These are phyloP conservation scores for Calonectria leucothoes DNA, from an alignment of 2,329 filamentous ascomycete species.

Conservation along the genomic window DNA sequence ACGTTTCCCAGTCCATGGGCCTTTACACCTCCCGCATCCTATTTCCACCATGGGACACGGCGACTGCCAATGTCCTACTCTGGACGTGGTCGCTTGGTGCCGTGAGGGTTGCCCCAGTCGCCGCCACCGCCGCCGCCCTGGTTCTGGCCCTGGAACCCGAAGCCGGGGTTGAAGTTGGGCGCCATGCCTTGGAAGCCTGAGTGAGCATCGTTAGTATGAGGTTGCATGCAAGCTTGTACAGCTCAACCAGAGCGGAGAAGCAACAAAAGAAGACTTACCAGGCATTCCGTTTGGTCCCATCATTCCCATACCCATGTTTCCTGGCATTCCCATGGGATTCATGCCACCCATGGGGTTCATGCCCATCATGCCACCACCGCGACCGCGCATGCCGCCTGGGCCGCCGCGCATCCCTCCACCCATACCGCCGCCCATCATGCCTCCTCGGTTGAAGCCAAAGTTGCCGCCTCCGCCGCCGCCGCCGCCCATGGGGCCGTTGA, in stretches of 20 bases:
- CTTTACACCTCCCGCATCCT: neutral
- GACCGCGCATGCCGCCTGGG: constrained; percentile 60
- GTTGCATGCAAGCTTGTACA: no score
- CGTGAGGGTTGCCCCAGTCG: constrained; percentile 84
- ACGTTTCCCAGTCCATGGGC: neutral
- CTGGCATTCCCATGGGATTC: constrained; percentile 67
- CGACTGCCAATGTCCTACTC: constrained; percentile 58
- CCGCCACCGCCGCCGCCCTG: constrained; percentile 62
- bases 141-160: constrained; percentile 67
- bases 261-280: constrained; percentile 43
- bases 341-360: constrained; percentile 60
- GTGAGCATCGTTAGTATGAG: constrained; percentile 42
- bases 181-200: constrained; percentile 76
- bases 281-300: constrained; percentile 63
- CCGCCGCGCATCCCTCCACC: constrained; percentile 58
- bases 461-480: constrained; percentile 52
- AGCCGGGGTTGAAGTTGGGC: constrained; percentile 78
- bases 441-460: constrained; percentile 61
- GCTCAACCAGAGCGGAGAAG: neutral
- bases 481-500: constrained; percentile 63
- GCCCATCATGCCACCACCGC: constrained; percentile 64
- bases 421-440: constrained; percentile 58
- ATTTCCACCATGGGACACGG: neutral
- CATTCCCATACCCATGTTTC: constrained; percentile 66
- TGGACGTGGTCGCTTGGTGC: constrained; percentile 81